Evolutionary conservation across 2,329 filamentous ascomycete species (phyloP), one percentile per base, ranked within the genome.

Genomic region (Thelonectria rubi): DNA sequence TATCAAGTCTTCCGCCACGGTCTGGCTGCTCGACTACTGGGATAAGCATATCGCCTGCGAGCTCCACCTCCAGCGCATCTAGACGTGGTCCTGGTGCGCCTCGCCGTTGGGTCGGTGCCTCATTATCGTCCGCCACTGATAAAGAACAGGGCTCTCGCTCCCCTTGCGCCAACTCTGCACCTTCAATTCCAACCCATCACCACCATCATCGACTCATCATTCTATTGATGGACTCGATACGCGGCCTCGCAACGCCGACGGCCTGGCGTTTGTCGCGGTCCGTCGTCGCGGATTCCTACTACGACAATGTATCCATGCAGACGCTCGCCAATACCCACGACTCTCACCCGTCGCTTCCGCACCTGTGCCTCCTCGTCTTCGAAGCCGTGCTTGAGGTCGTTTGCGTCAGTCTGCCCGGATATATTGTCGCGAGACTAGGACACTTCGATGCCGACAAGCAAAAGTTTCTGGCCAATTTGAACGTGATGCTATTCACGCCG

Each of bases 361-460:
- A 93, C 70, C 84, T 97, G 30, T 84, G 88, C 40, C 82, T 96
- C 24, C 88, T 97, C 61, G 94, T 98, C 69, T 97, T 97, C 73
- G 94, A 97, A 79, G 95, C 95, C 11, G 94, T 97, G 26, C 83
- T 97, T 73, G 93, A 97, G 75, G 94, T 98, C 21, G 91, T 99
- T 51, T 98, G 94, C 75, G 94, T 99, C 76, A 94, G 91, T 76
- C 79, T 97, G 69, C 95, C 95, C 0, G 95, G 95, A 26, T 99
- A 97, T 79, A 90, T 99, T 65, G 88, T 97, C 55, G 95, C 95
- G 12, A 84, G 91, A 40, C 84, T 93, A 71, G 95, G 95, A 75
- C 91, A 97, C 80, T 98, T 99, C 78, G 93, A 97, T 78, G 93
- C 92, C 65, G 93, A 97, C 53, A 92, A 94, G 76, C 95, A 99